Percentiles rank a stretch among this genome's conserved stretches.
phyloP scores from a whole-genome alignment of 75 land plant genomes.

The Picea sitchensis region DNA sequence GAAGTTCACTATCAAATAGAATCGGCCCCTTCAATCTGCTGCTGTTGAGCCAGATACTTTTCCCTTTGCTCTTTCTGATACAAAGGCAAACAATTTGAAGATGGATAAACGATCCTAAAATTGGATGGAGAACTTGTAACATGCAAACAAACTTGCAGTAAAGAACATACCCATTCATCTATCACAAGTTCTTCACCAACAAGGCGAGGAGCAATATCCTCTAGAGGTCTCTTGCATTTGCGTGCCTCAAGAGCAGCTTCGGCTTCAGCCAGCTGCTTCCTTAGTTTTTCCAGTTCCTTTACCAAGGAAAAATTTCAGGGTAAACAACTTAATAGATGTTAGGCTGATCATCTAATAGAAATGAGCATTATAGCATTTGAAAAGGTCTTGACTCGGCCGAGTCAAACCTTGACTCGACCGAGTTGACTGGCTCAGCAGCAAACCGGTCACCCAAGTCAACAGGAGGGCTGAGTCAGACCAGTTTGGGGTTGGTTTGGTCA shows the following conservation, averaged over 20 bases:
- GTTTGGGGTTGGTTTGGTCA: too few species aligned
- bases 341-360: neutral
- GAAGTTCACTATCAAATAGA: too few species aligned
- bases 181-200: conserved; percentile 57
- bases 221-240: conserved; percentile 38
- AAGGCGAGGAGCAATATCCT: conserved; percentile 32
- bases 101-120: too few species aligned
- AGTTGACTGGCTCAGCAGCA: too few species aligned
- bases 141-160: neutral
- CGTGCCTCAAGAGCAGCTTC: conserved; percentile 51
- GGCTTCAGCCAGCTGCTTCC: conserved; percentile 39
- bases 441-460: too few species aligned
- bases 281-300: conserved; percentile 43
- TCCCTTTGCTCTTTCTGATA: conserved; percentile 10
- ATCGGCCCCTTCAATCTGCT: too few species aligned
- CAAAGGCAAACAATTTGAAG: neutral
- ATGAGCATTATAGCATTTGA: too few species aligned
- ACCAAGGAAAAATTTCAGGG: neutral
- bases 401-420: too few species aligned
- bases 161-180: conserved; percentile 48
- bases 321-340: neutral
- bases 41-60: too few species aligned
- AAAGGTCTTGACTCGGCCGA: too few species aligned
- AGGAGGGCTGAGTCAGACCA: too few species aligned
- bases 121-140: too few species aligned